Base-by-base conservation (phyloP, 805 yeast genomes). In the Torulaspora franciscae region DNA sequence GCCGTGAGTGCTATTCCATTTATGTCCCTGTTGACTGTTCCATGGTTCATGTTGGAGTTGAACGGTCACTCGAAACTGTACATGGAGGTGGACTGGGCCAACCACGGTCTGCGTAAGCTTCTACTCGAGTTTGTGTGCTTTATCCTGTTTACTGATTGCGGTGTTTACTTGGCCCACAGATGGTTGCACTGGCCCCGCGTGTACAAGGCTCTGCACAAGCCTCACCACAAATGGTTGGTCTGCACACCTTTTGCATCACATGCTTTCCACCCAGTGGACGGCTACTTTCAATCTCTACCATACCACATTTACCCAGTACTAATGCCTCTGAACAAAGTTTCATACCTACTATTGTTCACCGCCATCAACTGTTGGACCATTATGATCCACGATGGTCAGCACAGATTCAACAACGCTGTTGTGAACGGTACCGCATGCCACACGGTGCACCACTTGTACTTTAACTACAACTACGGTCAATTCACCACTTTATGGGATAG, bases 371-470 rank as follows among this genome's bases (percentile, higher is more conserved):
- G 91, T 66, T 93, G 99, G 99, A 87, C 99, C 10, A 95, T 93
- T 34, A 85, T 91, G 93, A 93, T 93, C 62, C 99, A 93, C 68
- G 99, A 93, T 63, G 99, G 99, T 54, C 93, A 90, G 65, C 93
- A 89, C 67, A 67, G 91, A 73, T 85, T 96, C 35, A 85, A 87
- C 66, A 95, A 89, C 65, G 96, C 97, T 6, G 77, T 88, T 47
- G 84, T 93, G 54, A 93, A 93, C 68, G 99, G 99, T 59, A 90
- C 98, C 13, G 99, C 99, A 5, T 91, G 98, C 68, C 99, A 93
- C 71, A 90, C 99, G 1, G 81, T 91, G 38, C 99, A 93, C 69
- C 99, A 93, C 65, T 71, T 93, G 57, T 93, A 93, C 71, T 93
- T 93, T 80, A 91, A 91, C 75, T 93, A 93, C 71, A 93, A 93